Evolutionary conservation across 1,139 yeast species (phyloP).

Genomic region (Lodderomyces parapsilosis): DNA sequence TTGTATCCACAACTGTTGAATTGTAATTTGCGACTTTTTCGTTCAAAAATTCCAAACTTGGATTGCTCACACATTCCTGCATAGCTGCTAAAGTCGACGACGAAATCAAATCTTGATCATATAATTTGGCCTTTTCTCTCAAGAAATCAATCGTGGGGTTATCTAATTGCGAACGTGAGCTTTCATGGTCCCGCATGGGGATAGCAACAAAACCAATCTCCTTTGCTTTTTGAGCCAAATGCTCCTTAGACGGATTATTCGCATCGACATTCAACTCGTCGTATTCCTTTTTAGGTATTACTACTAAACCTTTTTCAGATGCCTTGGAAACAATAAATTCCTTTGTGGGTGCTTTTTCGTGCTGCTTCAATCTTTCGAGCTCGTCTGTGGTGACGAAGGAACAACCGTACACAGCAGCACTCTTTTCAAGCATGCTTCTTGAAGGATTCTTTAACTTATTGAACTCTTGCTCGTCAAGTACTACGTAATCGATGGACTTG

Average conservation of each 20-base stretch:
- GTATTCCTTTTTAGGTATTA: slow-evolving; percentile 27
- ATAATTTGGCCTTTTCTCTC: slow-evolving; percentile 18
- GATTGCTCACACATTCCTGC: slow-evolving; percentile 17
- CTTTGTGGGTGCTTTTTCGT: slow-evolving; percentile 9
- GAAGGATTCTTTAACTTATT: slow-evolving; percentile 22
- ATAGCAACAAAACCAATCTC: slow-evolving; percentile 26
- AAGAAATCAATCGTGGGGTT: slow-evolving; percentile 31
- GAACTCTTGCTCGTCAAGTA: slow-evolving; percentile 19
- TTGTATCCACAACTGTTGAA: slow-evolving; percentile 18
- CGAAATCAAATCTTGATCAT: slow-evolving; percentile 24
- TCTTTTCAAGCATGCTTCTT: slow-evolving; percentile 19
- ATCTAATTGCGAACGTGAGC: slow-evolving; percentile 17
- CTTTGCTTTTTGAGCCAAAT: slow-evolving; percentile 22
- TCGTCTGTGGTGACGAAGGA: slow-evolving; percentile 14
- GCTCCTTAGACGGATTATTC: slow-evolving; percentile 30
- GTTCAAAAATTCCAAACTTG: slow-evolving; percentile 26
- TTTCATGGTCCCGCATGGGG: slow-evolving; percentile 21
- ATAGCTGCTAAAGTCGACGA: slow-evolving; percentile 19
- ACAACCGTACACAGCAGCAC: slow-evolving; percentile 17
- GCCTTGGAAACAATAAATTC: slow-evolving; percentile 16
- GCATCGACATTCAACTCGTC: slow-evolving; percentile 23
- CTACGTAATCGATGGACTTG: slow-evolving; percentile 14
- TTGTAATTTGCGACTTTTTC: slow-evolving; percentile 21
- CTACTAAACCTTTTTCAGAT: slow-evolving; percentile 20
- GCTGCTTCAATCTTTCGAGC: slow-evolving; percentile 17